These are phyloP conservation scores for Salvia rosmarinus DNA, from an alignment of 257 asterid genomes.

Conservation along the genomic window DNA sequence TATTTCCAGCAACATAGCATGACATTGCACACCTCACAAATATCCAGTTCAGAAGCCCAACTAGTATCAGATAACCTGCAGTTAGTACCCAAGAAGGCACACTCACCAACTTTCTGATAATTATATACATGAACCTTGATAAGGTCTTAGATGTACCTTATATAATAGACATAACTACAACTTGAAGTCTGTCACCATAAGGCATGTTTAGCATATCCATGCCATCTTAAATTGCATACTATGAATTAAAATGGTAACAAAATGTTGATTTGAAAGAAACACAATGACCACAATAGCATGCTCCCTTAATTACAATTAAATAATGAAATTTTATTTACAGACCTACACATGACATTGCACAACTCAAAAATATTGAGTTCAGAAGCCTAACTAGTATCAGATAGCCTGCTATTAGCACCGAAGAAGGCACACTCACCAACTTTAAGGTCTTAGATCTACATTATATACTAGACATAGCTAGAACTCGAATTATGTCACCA, in stretches of 20 bases:
- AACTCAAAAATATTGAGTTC: neutral
- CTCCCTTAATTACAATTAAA: neutral
- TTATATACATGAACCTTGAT: constrained; percentile 7
- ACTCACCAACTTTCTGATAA: neutral
- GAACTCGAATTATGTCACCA: neutral
- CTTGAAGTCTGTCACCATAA: too few species aligned
- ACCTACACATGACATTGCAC: neutral
- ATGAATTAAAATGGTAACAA: neutral
- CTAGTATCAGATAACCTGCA: constrained; percentile 13
- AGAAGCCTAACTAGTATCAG: neutral
- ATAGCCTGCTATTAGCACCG: constrained; percentile 13
- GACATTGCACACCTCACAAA: neutral
- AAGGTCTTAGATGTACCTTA: neutral
- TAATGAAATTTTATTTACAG: neutral
- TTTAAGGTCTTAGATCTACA: neutral
- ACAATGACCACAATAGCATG: neutral
- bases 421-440: neutral
- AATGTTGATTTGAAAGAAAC: neutral
- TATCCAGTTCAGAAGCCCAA: neutral
- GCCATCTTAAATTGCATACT: too few species aligned
- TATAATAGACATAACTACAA: too few species aligned
- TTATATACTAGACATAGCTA: neutral
- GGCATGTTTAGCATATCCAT: too few species aligned
- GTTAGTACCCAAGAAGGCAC: neutral
- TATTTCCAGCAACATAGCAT: neutral